phyloP scores from a whole-genome alignment of 306 rosid genomes.

The Alnus glutinosa region DNA sequence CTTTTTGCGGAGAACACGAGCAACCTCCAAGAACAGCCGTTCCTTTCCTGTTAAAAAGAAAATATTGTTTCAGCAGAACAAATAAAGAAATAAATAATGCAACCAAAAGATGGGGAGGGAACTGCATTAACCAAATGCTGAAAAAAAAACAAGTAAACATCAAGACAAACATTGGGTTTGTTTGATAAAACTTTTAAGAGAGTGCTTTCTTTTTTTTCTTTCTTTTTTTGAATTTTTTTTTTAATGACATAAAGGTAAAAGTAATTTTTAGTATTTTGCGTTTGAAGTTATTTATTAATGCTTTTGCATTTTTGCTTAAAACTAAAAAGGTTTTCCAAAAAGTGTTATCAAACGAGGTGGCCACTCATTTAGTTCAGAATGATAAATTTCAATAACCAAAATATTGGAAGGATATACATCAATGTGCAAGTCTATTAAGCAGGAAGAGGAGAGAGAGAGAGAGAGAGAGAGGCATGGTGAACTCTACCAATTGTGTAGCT shows the following conservation, averaged over 20 bases:
- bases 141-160: not conserved
- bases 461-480: slow-evolving; percentile 17
- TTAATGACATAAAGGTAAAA: too few species aligned
- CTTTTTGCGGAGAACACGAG: slow-evolving; percentile 77
- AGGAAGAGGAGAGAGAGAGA: not conserved
- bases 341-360: too few species aligned
- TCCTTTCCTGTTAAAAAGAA: slow-evolving; percentile 70
- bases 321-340: too few species aligned
- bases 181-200: too few species aligned
- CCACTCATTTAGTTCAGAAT: too few species aligned
- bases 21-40: slow-evolving; percentile 90
- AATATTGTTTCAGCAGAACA: not conserved
- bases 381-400: not conserved
- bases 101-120: not conserved
- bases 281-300: too few species aligned
- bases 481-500: slow-evolving; percentile 89
- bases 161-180: not conserved
- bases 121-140: not conserved
- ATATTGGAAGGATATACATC: not conserved
- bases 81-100: not conserved
- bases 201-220: too few species aligned
- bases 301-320: too few species aligned
- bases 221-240: too few species aligned
- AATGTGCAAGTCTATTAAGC: not conserved
- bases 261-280: too few species aligned